These are phyloP conservation scores for Pestalotiopsis sp. DNA, from an alignment of 2,329 filamentous ascomycete species.

Conservation along the genomic window DNA sequence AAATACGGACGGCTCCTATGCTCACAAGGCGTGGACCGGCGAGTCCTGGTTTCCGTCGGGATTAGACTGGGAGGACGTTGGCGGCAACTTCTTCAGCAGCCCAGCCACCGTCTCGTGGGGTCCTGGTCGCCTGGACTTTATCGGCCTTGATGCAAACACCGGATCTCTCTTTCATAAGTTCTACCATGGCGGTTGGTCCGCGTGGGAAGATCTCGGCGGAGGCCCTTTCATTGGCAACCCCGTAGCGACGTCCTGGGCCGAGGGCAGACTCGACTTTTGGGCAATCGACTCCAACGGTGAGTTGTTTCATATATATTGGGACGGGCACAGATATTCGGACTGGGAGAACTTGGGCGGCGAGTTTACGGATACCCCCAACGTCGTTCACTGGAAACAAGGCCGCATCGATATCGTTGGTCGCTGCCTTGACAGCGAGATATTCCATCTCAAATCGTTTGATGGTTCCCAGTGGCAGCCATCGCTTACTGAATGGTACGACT, in stretches of 20 bases:
- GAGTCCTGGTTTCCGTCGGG: constrained; percentile 6
- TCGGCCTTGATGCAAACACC: constrained; percentile 16
- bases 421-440: constrained; percentile 13
- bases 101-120: constrained; percentile 21
- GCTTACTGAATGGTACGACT: constrained; percentile 16
- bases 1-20: constrained; percentile 16
- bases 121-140: constrained; percentile 18
- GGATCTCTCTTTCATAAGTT: constrained; percentile 20
- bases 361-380: constrained; percentile 21
- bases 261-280: constrained; percentile 23
- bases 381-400: constrained; percentile 19
- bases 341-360: constrained; percentile 23
- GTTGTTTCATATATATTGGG: constrained; percentile 22
- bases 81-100: constrained; percentile 17
- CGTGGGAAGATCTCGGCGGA: constrained; percentile 22
- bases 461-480: constrained; percentile 20
- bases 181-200: constrained; percentile 19
- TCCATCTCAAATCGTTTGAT: constrained; percentile 21
- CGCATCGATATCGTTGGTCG: constrained; percentile 23
- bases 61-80: constrained; percentile 20
- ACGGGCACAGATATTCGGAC: constrained; percentile 17
- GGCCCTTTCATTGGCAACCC: constrained; percentile 21
- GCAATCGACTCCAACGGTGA: constrained; percentile 15
- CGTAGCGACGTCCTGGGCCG: constrained; percentile 19
- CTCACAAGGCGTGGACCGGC: constrained; percentile 26